A percentile compares a stretch with the other conserved stretches of the same genome.
Evolutionary conservation across 805 yeast genomes (phyloP).

Genomic region (Soucietia sequanensis): DNA sequence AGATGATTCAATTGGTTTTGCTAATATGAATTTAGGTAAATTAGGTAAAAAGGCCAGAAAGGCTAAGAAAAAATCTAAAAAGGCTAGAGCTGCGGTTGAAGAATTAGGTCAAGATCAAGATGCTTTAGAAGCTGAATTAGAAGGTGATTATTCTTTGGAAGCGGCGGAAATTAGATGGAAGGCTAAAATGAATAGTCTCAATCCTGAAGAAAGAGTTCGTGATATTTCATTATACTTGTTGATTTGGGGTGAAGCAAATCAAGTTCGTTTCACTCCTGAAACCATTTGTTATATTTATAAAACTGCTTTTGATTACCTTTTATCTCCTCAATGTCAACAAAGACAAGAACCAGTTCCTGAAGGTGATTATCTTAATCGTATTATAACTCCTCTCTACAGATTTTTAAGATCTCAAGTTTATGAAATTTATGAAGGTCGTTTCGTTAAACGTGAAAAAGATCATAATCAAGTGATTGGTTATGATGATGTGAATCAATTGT

Average conservation of each 20-base stretch:
- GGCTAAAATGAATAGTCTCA: conserved; percentile 67
- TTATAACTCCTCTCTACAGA: conserved; percentile 86
- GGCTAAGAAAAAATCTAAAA: conserved; percentile 77
- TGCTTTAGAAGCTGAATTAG: conserved; percentile 64
- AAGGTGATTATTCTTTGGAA: conserved; percentile 78
- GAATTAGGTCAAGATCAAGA: conserved; percentile 62
- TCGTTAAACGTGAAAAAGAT: conserved; percentile 80
- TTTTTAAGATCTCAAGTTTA: conserved; percentile 79
- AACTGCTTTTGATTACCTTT: conserved; percentile 87
- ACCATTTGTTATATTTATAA: conserved; percentile 91
- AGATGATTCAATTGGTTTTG: conserved; percentile 81
- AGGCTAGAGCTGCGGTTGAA: conserved; percentile 67
- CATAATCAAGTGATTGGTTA: conserved; percentile 84
- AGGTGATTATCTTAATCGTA: conserved; percentile 88
- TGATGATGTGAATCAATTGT: conserved; percentile 97
- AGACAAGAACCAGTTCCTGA: conserved; percentile 80
- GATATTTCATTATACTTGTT: conserved; percentile 73
- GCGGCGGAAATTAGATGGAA: conserved; percentile 90
- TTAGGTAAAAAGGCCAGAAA: conserved; percentile 76
- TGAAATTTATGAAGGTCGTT: conserved; percentile 78
- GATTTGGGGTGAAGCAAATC: conserved; percentile 90
- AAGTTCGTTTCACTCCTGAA: conserved; percentile 91
- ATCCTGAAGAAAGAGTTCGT: conserved; percentile 79
- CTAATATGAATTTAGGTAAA: conserved; percentile 77
- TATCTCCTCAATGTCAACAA: conserved; percentile 88